Evolutionary conservation across 2,329 filamentous ascomycete genomes (phyloP).

Genomic region (Penicillium decumbens): DNA sequence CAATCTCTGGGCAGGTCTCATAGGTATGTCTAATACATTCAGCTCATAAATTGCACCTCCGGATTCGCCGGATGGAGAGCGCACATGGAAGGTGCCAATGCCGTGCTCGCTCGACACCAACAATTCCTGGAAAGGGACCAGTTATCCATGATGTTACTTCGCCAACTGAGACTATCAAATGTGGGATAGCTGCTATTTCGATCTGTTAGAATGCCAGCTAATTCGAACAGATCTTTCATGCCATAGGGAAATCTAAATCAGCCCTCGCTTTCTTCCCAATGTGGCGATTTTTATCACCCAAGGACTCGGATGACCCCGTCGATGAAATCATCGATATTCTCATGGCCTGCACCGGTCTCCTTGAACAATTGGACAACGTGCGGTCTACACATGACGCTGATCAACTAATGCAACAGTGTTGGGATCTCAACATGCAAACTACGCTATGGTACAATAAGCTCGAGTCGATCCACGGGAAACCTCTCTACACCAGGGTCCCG

Average conservation of each 20-base stretch:
- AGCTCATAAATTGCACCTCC: slow-evolving; percentile 15
- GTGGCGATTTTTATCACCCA: slow-evolving; percentile 5
- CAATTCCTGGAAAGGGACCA: slow-evolving; percentile 7
- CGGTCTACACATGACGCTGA: neutral
- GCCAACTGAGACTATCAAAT: slow-evolving; percentile 15
- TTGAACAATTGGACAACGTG: slow-evolving; percentile 5
- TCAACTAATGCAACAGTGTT: slow-evolving; percentile 2
- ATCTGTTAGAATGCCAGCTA: neutral
- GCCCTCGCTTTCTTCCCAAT: slow-evolving; percentile 12
- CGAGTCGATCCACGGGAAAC: neutral
- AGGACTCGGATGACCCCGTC: slow-evolving; percentile 1
- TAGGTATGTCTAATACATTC: neutral
- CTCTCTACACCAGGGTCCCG: slow-evolving; percentile 4
- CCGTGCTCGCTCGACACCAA: slow-evolving; percentile 11
- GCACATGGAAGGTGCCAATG: slow-evolving; percentile 18
- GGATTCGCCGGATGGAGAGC: slow-evolving; percentile 16
- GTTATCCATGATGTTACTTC: slow-evolving; percentile 9
- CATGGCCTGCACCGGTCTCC: slow-evolving; percentile 9
- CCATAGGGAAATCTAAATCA: slow-evolving; percentile 13
- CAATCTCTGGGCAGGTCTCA: neutral
- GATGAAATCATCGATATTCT: slow-evolving; percentile 16
- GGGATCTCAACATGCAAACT: neutral
- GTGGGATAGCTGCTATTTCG: neutral
- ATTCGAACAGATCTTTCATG: slow-evolving; percentile 11
- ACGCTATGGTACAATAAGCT: slow-evolving; percentile 8